Evolutionary conservation across 306 rosid species (phyloP).

Genomic region (Casuarina cunninghamiana): DNA sequence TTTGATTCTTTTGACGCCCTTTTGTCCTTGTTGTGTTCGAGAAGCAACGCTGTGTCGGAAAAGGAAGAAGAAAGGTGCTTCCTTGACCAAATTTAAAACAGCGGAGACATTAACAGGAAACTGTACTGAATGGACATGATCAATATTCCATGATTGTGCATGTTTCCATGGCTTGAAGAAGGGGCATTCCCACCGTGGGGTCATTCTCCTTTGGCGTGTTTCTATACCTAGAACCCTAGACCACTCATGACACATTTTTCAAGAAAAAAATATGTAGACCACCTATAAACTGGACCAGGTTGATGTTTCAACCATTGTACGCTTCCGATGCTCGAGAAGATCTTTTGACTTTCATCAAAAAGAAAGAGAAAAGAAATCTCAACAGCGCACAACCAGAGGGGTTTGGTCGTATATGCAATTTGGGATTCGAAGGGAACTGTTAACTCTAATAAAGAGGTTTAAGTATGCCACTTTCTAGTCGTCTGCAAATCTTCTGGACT

Average conservation of each 20-base stretch:
- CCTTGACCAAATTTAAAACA: slow-evolving; percentile 1
- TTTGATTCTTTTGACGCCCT: not conserved
- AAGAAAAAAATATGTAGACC: not conserved
- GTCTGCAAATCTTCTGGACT: not conserved
- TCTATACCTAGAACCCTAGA: not conserved
- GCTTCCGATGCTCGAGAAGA: not conserved
- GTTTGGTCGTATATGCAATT: not conserved
- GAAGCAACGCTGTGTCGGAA: slow-evolving; percentile 12
- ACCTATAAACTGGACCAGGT: too few relatives aligned
- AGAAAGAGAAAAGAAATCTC: not conserved
- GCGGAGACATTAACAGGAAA: slow-evolving; percentile 13
- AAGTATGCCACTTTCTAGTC: not conserved
- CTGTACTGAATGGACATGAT: slow-evolving; percentile 19
- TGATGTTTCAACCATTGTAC: too few relatives aligned
- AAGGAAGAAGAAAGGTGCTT: not conserved
- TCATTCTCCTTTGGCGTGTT: not conserved
- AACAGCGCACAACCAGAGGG: not conserved
- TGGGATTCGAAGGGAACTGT: not conserved
- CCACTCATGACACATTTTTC: not conserved
- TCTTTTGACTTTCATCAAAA: not conserved
- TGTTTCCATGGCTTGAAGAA: slow-evolving; percentile 49
- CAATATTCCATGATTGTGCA: slow-evolving; percentile 38
- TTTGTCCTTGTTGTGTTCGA: not conserved
- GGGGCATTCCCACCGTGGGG: slow-evolving; percentile 40
- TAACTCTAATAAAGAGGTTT: not conserved